Conservation (phyloP, 352 stramenopile species). For the Phytophthora sojae region DNA sequence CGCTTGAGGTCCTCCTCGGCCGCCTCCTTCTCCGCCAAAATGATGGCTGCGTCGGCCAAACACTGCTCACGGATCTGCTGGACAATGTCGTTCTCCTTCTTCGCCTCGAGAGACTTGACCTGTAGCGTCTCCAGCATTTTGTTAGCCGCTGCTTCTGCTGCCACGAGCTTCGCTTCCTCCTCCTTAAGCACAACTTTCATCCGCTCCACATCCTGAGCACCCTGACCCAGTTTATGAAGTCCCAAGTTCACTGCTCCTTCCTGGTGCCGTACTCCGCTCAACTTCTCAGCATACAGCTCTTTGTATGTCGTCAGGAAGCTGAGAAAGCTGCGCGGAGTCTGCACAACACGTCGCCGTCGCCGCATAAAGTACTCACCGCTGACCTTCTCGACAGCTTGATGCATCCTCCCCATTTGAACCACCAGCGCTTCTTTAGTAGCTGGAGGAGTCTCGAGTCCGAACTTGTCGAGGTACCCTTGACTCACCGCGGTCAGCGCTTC, state of each 20-base stretch:
- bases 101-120: slow-evolving; percentile 84
- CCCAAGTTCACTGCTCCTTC: slow-evolving; percentile 87
- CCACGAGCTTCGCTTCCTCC: slow-evolving; percentile 88
- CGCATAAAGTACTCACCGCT: slow-evolving; percentile 81
- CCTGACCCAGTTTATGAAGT: slow-evolving; percentile 89
- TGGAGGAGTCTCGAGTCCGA: slow-evolving; percentile 66
- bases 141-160: slow-evolving; percentile 83
- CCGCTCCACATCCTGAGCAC: slow-evolving; percentile 87
- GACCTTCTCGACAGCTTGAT: slow-evolving; percentile 76
- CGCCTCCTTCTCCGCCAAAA: slow-evolving; percentile 86
- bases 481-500: slow-evolving; percentile 88
- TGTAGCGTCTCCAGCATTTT: slow-evolving; percentile 85
- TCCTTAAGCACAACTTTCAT: slow-evolving; percentile 92
- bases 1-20: slow-evolving; percentile 90
- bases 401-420: slow-evolving; percentile 75
- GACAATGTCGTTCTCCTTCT: slow-evolving; percentile 92
- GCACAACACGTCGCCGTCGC: slow-evolving; percentile 85
- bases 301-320: slow-evolving; percentile 87
- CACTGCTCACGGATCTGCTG: slow-evolving; percentile 90
- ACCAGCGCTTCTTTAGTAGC: slow-evolving; percentile 68
- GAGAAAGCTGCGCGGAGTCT: slow-evolving; percentile 91
- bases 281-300: slow-evolving; percentile 76
- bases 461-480: slow-evolving; percentile 77
- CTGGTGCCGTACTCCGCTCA: slow-evolving; percentile 80
- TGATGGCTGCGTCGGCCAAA: slow-evolving; percentile 77